Evolutionary conservation across 805 yeast genomes (phyloP), one percentile per base, ranked within the genome.

Genomic region (Starmerella roubikii): DNA sequence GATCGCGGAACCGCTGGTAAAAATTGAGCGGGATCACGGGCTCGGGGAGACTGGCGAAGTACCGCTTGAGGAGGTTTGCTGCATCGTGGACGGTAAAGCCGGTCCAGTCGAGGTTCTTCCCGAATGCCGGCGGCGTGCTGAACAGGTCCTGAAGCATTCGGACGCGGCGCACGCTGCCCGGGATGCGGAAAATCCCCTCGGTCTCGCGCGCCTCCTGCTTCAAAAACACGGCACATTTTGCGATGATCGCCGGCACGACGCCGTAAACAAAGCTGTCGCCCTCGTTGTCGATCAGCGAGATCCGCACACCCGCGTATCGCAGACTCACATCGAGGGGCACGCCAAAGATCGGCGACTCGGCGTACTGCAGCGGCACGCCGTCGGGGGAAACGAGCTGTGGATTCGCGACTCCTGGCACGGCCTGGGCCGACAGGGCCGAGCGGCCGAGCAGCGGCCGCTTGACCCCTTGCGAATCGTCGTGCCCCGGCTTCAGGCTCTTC

Each of bases 31-130:
- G 95, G 17, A 91, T 76, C 40, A 91, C 67, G 0, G 97, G 97
- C 53, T 91, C 97, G 1, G 94, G 93, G 40, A 91, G 68, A 32
- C 84, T 76, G 54, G 85, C 84, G 45, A 91, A 66, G 56, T 72
- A 91, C 40, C 98, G 67, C 55, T 97, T 70, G 41, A 91, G 69
- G 18, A 91, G 66, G 16, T 91, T 81, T 2, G 97, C 94, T 1
- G 95, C 96, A 59, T 91, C 99, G 61, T 91, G 98, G 11, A 88
- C 96, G 1, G 85, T 83, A 60, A 74, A 91, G 0, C 93, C 88
- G 35, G 82, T 85, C 98, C 97, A 91, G 48, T 71, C 72, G 32
- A 86, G 68, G 49, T 78, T 79, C 36, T 84, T 72, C 15, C 98
- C 99, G 56, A 79, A 91, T 43, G 74, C 75, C 0, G 98, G 97